Evolutionary conservation across 768 basidiomycete genomes (phyloP), one percentile per base, ranked within the genome.

Genomic region (Russula abietina): DNA sequence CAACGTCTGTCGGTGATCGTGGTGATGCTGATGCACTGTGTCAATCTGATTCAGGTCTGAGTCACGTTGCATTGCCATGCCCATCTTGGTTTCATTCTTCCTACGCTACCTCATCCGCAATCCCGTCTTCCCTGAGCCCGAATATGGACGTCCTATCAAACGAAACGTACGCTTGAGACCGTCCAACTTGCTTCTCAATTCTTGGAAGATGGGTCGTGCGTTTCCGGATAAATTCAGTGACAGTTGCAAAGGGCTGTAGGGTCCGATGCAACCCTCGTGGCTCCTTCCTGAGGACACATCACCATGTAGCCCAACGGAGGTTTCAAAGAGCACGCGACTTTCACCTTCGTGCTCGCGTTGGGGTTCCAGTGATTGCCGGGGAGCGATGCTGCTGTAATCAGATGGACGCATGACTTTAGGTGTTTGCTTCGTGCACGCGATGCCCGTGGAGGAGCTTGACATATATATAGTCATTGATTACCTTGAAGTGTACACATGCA

Each of bases 71-170:
- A 64, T 74, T 14, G 75, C 77, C 60, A 73, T 78, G 2, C 87
- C 88, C 3, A 80, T 77, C 30, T 74, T 89, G 3, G 50, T 88
- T 6, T 72, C 67, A 1, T 87, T 88, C 69, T 90, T 87, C 72
- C 59, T 89, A 33, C 71, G 79, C 16, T 89, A 82, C 69, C 68
- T 89, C n/a, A 33, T 87, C 17, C 80, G 83, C 24, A 84, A 80
- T 65, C 71, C 75, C 33, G 79, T 82, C 19, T 75, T 89, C 49
- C 77, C 77, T 0, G 85, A 87, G 65, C 61, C 73, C 0, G 64
- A 67, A 4, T 75, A 76, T 65, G 80, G 82, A 60, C 76, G 76
- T 1, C 76, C 73, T 8, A 73, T 87, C 49, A n/a, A n/a, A n/a
- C n/a, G n/a, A 77, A 76, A 48, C 75, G 74, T 24, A 80, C 84